Base-by-base conservation (phyloP, 2,329 filamentous ascomycete genomes). In the Westerdykella sp. region DNA sequence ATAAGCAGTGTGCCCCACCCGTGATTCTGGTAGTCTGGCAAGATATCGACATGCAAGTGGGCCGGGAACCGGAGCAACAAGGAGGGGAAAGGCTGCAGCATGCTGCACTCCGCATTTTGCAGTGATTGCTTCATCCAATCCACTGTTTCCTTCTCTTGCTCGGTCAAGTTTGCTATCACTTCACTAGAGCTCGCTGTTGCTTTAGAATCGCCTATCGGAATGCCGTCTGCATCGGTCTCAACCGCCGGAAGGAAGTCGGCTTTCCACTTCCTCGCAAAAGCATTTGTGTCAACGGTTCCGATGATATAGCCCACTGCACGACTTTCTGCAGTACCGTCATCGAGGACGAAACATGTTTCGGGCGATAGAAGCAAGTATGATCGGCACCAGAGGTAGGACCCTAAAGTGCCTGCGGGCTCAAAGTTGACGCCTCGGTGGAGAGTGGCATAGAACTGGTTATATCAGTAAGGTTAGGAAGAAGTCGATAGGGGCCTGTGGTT, bases 1-100 rank as follows among this genome's bases (percentile, higher is more conserved):
- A 69, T 52, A 32, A 69, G 35, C 16, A 43, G 36, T 14, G 34
- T 42, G 1, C 67, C 67, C 48, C 53, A 64, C 1, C 66, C 65
- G 25, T 52, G 53, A 9, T 59, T 46, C 41, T 66, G 64, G 34
- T 53, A 63, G 32, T 57, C 53, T 1, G 62, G 57, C 37, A 68
- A 39, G 9, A 69, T 57, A 39, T 69, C 56, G 36, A 69, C 62
- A 34, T 69, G 66, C 15, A 69, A 49, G 51, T 69, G 67, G 5
- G 63, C 65, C 1, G 63, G 60, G 45, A 59, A 69, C 32, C 46
- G 41, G 15, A 48, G 40, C 25, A 65, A 43, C 18, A 59, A 38
- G 4, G 51, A 39, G 0, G 52, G 51, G 21, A 46, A 51, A 6
- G 41, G 22, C 6, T 49, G 49, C 21, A 63, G 37, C 46, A 56